These are phyloP conservation scores for Phytophthora meadii DNA, from an alignment of 352 stramenopile genomes.

Conservation along the genomic window DNA sequence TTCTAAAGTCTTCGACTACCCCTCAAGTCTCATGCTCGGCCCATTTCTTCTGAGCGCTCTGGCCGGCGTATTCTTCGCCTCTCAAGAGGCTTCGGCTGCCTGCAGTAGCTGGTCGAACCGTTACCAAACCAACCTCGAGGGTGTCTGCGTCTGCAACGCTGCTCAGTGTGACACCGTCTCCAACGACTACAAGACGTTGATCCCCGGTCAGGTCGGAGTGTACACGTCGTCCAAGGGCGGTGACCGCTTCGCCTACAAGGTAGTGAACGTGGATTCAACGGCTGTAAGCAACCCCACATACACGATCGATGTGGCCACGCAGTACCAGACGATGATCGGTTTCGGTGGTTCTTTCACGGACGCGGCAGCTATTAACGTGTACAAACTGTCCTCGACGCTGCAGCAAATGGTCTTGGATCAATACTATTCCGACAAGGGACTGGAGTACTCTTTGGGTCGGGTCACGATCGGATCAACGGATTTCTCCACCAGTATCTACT, in stretches of 20 bases:
- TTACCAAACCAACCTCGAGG: slow-evolving; percentile 54
- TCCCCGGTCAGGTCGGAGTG: slow-evolving; percentile 45
- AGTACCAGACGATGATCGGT: slow-evolving; percentile 84
- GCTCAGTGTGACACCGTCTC: slow-evolving; percentile 61
- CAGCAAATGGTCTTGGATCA: slow-evolving; percentile 86
- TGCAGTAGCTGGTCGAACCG: slow-evolving; percentile 58
- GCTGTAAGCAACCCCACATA: slow-evolving; percentile 42
- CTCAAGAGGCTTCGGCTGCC: slow-evolving; percentile 14
- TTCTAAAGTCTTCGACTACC: slow-evolving; percentile 8
- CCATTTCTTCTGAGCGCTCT: slow-evolving; percentile 13
- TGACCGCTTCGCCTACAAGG: slow-evolving; percentile 56
- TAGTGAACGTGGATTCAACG: slow-evolving; percentile 32
- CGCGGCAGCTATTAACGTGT: slow-evolving; percentile 86
- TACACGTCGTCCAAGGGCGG: slow-evolving; percentile 58
- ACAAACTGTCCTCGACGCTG: slow-evolving; percentile 72
- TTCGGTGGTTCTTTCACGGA: slow-evolving; percentile 95
- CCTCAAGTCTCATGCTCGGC: slow-evolving; percentile 13
- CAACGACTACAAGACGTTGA: slow-evolving; percentile 54
- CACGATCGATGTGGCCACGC: slow-evolving; percentile 52
- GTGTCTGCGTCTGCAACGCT: slow-evolving; percentile 63
- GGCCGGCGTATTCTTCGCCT: slow-evolving; percentile 14
- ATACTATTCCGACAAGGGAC: slow-evolving; percentile 88
- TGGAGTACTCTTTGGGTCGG: slow-evolving; percentile 87
- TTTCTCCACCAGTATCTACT: slow-evolving; percentile 90
- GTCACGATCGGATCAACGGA: slow-evolving; percentile 93